phyloP scores from a whole-genome alignment of 2,329 filamentous ascomycete genomes.

The Alternaria incomplexa region DNA sequence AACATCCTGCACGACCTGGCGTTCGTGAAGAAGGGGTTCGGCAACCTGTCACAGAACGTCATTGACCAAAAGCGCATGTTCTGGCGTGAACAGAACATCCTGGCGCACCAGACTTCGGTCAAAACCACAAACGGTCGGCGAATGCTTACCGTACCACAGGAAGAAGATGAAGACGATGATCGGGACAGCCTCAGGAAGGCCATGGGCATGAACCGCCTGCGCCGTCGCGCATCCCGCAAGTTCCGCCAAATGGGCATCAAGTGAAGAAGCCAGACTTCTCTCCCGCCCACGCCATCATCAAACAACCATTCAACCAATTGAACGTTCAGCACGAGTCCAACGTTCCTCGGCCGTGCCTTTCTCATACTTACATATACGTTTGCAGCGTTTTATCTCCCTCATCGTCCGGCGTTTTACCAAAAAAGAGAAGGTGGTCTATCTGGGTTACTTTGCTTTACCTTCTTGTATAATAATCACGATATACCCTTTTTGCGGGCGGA shows the following conservation, averaged over 20 bases:
- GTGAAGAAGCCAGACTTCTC: not conserved
- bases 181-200: slow-evolving; percentile 25
- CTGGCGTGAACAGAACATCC: slow-evolving; percentile 43
- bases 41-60: slow-evolving; percentile 78
- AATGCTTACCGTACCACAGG: slow-evolving; percentile 6
- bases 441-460: slow-evolving; percentile 3
- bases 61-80: slow-evolving; percentile 73
- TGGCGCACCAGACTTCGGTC: slow-evolving; percentile 29
- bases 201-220: slow-evolving; percentile 25
- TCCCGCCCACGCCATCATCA: not conserved
- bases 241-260: slow-evolving; percentile 32
- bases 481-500: slow-evolving; percentile 25
- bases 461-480: slow-evolving; percentile 29
- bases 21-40: slow-evolving; percentile 80
- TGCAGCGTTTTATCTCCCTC: slow-evolving; percentile 8
- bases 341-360: not conserved
- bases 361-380: not conserved
- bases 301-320: not conserved
- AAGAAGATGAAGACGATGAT: slow-evolving; percentile 29
- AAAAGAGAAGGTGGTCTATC: slow-evolving; percentile 1
- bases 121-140: slow-evolving; percentile 18
- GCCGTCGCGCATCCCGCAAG: slow-evolving; percentile 30
- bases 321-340: not conserved
- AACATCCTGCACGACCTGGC: slow-evolving; percentile 83
- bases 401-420: slow-evolving; percentile 2